Evolutionary conservation across 768 basidiomycete species (phyloP), one percentile per base, ranked within the genome.

Genomic region (Auricularia sp.): DNA sequence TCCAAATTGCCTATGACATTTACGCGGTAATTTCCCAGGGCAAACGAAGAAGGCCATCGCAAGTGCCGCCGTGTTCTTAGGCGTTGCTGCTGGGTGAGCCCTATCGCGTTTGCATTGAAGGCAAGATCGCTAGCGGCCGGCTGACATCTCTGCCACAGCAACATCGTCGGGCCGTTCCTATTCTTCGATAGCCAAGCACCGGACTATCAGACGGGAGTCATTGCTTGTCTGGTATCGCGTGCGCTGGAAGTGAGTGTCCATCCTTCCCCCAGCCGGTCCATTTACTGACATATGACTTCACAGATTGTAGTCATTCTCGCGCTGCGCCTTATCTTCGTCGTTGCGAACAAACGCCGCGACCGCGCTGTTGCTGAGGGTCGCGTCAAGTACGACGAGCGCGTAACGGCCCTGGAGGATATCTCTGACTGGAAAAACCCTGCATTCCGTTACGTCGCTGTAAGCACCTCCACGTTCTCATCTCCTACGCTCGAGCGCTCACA

Each of bases 41-140:
- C 75, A 75, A 63, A 75, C 76, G 33, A 76, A 76, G 67, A 73
- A 73, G 69, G 71, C 73, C 70, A 39, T 76, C 14, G 68, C 71
- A 1, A 66, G 68, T 4, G 75, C 72, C 34, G 67, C 73, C 34
- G 75, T 75, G 65, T 75, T 72, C 73, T 63, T 73, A 34, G 74
- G 74, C n/a, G 70, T 69, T 6, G 75, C 70, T 44, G 62, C 73
- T 14, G 73, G 73, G 11, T 51, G 14, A 18, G 14, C 47, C 0
- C 18, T 1, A 8, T 51, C 47, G 0, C 47, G 6, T 6, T 0
- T 29, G 29, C 29, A 29, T 29, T 29, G 29, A 29, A 29, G 29
- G 29, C 29, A 29, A 29, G 29, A 29, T 29, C 29, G 29, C 29
- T 29, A 29, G 29, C 29, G 29, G 29, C 29, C 29, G 47, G 14